These are phyloP conservation scores for Penicillium digitatum DNA, from an alignment of 2,329 filamentous ascomycete species.

Conservation along the genomic window DNA sequence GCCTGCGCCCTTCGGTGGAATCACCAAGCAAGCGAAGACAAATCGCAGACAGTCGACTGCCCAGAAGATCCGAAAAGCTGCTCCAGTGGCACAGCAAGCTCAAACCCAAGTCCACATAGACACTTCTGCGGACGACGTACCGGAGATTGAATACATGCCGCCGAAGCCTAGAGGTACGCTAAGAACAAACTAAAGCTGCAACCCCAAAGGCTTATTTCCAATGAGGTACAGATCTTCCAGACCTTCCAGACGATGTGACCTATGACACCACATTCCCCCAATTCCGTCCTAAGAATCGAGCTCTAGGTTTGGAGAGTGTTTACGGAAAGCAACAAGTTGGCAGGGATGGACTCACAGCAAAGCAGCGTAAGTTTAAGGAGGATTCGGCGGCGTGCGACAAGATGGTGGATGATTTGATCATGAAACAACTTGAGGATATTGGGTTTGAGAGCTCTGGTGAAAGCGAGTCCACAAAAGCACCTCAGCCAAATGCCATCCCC, in stretches of 20 bases:
- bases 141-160: slow-evolving; percentile 87
- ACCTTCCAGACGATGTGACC: slow-evolving; percentile 44
- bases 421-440: slow-evolving; percentile 61
- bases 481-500: slow-evolving; percentile 25
- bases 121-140: slow-evolving; percentile 52
- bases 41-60: slow-evolving; percentile 57
- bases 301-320: slow-evolving; percentile 49
- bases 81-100: slow-evolving; percentile 48
- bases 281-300: slow-evolving; percentile 53
- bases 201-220: slow-evolving; percentile 7
- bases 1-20: slow-evolving; percentile 58
- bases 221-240: slow-evolving; percentile 49
- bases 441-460: slow-evolving; percentile 59
- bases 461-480: slow-evolving; percentile 38
- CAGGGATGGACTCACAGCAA: slow-evolving; percentile 59
- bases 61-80: slow-evolving; percentile 57
- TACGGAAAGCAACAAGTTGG: slow-evolving; percentile 48
- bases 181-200: slow-evolving; percentile 11
- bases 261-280: slow-evolving; percentile 51
- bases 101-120: slow-evolving; percentile 46
- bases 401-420: slow-evolving; percentile 63
- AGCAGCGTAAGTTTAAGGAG: slow-evolving; percentile 66
- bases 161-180: slow-evolving; percentile 58
- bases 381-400: slow-evolving; percentile 60
- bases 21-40: slow-evolving; percentile 49